Base-by-base conservation (phyloP, 2,329 filamentous ascomycete genomes). In the Fusarium sp. region DNA sequence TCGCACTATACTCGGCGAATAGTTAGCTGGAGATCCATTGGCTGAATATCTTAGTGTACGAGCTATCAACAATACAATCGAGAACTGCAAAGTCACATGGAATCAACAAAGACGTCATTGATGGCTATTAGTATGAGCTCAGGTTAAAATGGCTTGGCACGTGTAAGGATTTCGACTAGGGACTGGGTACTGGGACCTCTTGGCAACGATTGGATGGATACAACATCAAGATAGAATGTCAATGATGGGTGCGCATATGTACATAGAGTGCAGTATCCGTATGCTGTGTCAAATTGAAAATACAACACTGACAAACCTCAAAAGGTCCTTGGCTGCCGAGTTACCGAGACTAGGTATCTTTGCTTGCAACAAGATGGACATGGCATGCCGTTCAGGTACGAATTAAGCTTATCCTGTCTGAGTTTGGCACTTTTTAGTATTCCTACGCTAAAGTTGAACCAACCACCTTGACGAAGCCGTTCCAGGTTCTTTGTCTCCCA, bases 381-480 rank as follows among this genome's bases (percentile, higher is more conserved):
- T 37, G 27, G 12, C 44, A 45, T 44, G 14, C 48, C 45, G 47
- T 61, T 60, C 34, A 60, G 42, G 48, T 52, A 52, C 54, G 25
- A 44, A 55, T n/a, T 46, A 52, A 59, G 63, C 72, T 65, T 74
- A 53, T 47, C 62, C 55, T 30, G 10, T 63, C 49, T 69, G 14
- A 61, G 64, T 56, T 54, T 68, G 65, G 37, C 25, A 45, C 37
- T n/a, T 40, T 27, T 24, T 27, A 41, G n/a, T 37, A 45, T 30
- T 46, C 13, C 41, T 25, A 54, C 53, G 29, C 54, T 68, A 60
- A 49, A 18, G 30, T 65, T 41, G 53, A 42, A 55, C 66, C 56
- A 58, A 59, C 41, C 41, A 44, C 41, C 41, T 66, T 46, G 49
- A 59, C n/a, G 16, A 30, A 30, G 34, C 20, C 60, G 65, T 63